Evolutionary conservation across 139 green algal genomes (phyloP).

Genomic region (Chlorella sp.): DNA sequence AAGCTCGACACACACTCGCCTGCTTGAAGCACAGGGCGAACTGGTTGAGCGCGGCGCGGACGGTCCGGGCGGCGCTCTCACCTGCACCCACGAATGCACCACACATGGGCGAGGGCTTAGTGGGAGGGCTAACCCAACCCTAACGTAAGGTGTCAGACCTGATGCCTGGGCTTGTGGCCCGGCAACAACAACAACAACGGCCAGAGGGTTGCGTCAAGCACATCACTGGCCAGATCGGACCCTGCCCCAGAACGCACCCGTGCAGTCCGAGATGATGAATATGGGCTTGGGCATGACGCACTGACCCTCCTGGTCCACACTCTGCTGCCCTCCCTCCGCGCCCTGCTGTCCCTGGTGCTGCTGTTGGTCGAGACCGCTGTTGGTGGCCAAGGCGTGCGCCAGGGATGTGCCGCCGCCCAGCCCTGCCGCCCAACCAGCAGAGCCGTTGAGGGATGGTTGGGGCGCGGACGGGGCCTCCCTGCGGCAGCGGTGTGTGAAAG

Average conservation of each 20-base stretch:
- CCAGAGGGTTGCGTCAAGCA: background rate
- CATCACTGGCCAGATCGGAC: background rate
- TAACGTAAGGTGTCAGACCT: no score
- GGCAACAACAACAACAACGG: background rate
- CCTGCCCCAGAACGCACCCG: constrained; percentile 17
- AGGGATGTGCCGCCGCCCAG: background rate
- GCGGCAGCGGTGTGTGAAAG: background rate
- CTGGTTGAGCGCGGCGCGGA: constrained; percentile 42
- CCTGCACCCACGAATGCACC: constrained; percentile 18
- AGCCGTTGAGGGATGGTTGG: background rate
- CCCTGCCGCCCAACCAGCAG: background rate
- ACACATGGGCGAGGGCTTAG: constrained; percentile 4
- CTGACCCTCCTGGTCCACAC: background rate
- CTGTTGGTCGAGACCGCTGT: background rate
- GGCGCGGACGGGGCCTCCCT: background rate
- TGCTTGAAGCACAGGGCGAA: constrained; percentile 41
- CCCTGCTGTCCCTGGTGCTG: background rate
- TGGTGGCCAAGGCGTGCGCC: background rate
- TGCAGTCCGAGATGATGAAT: constrained; percentile 54
- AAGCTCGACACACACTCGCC: no score
- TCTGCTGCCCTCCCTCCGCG: background rate
- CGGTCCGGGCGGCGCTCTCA: constrained; percentile 43
- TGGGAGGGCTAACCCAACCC: no score
- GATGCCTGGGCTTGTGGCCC: background rate
- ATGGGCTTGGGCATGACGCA: constrained; percentile 53